Base-by-base conservation (phyloP, 352 stramenopile genomes). In the Globisporangium spinosum region DNA sequence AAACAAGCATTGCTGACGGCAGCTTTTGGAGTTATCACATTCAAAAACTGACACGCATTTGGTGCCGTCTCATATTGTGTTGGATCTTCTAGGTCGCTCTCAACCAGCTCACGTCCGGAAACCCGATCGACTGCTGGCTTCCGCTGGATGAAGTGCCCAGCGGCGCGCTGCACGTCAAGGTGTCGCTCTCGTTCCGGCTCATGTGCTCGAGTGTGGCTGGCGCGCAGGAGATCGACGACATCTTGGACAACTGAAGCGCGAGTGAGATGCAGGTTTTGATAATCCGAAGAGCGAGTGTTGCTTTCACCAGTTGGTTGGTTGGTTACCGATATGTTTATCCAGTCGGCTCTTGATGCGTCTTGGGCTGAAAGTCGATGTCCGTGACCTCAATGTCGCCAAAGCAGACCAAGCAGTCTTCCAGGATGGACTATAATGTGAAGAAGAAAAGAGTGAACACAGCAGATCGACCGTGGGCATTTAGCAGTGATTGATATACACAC, bases 141-240 rank as follows among this genome's bases (percentile, higher is more conserved):
- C 76, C 77, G 29, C 77, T 94, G 47, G 69, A 91, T n/a, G 76
- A 82, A 54, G 87, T 83, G 38, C 32, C 77, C 1, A 84, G 73
- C 8, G 86, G 86, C 3, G 77, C 70, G 4, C 68, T 94, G 38
- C 86, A 89, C 34, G 53, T 93, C 20, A 75, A 69, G 34, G 77
- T 91, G 43, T 81, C 75, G 20, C 65, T 94, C n/a, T 90, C 83
- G 20, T 94, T 92, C 72, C 79, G 86, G 59, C 84, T 94, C 62
- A 93, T 94, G 86, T 91, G 84, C 60, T 91, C 83, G 4, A 80
- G 76, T 1, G 76, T 80, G 23, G 72, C 67, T 34, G 68, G 57
- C 3, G 64, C 71, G 7, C 62, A 67, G 2, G 67, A 83, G 22
- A 56, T 68, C 9, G 61, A 81, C 27, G 65, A 72, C 45, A 54